These are phyloP conservation scores for Pichia pseudocactophila DNA, from an alignment of 805 yeast species.

Conservation along the genomic window DNA sequence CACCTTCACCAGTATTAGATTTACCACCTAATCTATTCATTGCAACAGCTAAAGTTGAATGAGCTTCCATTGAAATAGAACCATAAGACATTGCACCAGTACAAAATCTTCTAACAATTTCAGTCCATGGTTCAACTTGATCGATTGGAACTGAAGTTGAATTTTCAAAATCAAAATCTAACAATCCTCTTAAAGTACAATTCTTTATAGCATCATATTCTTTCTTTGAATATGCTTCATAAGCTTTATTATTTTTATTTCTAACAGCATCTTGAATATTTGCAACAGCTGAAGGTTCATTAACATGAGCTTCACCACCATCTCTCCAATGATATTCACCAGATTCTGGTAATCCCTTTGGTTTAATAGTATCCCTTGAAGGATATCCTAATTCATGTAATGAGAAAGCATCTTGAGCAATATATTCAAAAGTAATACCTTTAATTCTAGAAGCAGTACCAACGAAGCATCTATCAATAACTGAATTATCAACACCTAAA, in stretches of 20 bases:
- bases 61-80: slow-evolving; percentile 97
- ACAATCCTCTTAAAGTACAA: slow-evolving; percentile 89
- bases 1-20: slow-evolving; percentile 99
- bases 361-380: slow-evolving; percentile 57
- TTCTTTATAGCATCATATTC: slow-evolving; percentile 87
- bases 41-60: slow-evolving; percentile 94
- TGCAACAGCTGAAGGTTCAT: slow-evolving; percentile 92
- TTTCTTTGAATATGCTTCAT: slow-evolving; percentile 79
- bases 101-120: slow-evolving; percentile 90
- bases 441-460: slow-evolving; percentile 96
- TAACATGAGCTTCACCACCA: slow-evolving; percentile 93
- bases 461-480: slow-evolving; percentile 89
- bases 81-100: slow-evolving; percentile 99
- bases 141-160: slow-evolving; percentile 81
- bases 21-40: slow-evolving; percentile 98
- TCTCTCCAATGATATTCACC: slow-evolving; percentile 99
- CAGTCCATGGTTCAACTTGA: slow-evolving; percentile 99
- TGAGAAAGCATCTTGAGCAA: slow-evolving; percentile 94
- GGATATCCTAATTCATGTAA: slow-evolving; percentile 92
- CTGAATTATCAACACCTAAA: slow-evolving; percentile 89
- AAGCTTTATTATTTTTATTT: slow-evolving; percentile 89
- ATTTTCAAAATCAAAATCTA: slow-evolving; percentile 76
- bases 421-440: slow-evolving; percentile 91
- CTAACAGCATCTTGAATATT: slow-evolving; percentile 96
- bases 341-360: slow-evolving; percentile 76